Conservation (phyloP, 192 early-diverging fungal genomes). For the Coemansia sp. region DNA sequence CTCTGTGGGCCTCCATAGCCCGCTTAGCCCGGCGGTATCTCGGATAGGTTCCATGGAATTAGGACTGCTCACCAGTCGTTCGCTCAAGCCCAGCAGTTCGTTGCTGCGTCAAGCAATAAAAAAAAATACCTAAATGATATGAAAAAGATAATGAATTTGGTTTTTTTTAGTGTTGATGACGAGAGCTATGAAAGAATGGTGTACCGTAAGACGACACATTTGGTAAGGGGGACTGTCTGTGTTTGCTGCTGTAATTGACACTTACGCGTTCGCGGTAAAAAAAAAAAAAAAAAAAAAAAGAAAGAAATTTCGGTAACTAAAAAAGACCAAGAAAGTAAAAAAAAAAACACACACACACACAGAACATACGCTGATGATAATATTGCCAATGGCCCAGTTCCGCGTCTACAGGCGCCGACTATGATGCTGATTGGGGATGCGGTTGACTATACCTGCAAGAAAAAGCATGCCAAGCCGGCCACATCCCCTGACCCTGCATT, state of each 20-base stretch:
- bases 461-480: too few relatives aligned
- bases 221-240: not conserved
- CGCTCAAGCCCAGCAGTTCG: slow-evolving; percentile 2
- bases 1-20: slow-evolving; percentile 57
- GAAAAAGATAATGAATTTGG: not conserved
- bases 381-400: not conserved
- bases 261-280: slow-evolving; percentile 3
- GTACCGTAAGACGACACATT: not conserved
- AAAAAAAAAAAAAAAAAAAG: slow-evolving; percentile 6
- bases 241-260: not conserved
- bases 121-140: not conserved
- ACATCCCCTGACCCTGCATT: not conserved
- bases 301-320: not conserved
- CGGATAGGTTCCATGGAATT: slow-evolving; percentile 24
- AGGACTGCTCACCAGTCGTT: not conserved
- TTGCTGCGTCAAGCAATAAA: not conserved
- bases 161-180: not conserved
- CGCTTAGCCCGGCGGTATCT: slow-evolving; percentile 21
- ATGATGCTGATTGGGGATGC: not conserved
- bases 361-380: not conserved
- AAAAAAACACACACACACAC: too few relatives aligned
- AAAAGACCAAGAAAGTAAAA: not conserved
- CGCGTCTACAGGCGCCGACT: not conserved
- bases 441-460: not conserved
- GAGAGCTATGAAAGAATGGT: not conserved